A percentile compares a stretch with the other conserved stretches of the same genome.
These are phyloP conservation scores for Liriodendron chinense DNA, from an alignment of 164 flowering plant genomes.

Conservation along the genomic window DNA sequence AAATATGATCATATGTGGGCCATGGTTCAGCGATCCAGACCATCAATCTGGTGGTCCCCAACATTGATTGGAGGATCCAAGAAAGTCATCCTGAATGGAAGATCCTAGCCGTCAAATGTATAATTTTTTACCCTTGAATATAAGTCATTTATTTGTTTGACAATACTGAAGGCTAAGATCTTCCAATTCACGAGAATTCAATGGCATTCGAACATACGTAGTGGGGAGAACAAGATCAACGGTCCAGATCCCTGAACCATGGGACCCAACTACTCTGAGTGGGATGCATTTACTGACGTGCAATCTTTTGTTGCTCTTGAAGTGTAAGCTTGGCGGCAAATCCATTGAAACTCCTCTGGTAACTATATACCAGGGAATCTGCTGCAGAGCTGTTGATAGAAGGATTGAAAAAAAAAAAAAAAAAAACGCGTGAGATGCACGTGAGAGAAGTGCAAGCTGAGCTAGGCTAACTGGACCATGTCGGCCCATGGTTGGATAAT, in stretches of 20 bases:
- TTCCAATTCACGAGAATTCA: too few relatives aligned
- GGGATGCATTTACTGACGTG: neutral
- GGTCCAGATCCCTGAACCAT: neutral
- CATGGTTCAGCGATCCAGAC: too few relatives aligned
- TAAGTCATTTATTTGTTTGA: too few relatives aligned
- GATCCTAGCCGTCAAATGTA: too few relatives aligned
- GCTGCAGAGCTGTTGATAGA: constrained; percentile 16
- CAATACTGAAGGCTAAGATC: too few relatives aligned
- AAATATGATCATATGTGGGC: too few relatives aligned
- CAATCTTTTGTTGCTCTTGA: constrained; percentile 20
- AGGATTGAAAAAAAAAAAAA: neutral
- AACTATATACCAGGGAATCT: constrained; percentile 31
- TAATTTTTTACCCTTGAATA: too few relatives aligned
- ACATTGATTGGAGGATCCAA: neutral
- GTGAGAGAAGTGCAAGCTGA: neutral
- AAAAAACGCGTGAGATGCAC: neutral
- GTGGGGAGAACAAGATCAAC: too few relatives aligned
- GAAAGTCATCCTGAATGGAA: neutral
- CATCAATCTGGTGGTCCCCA: neutral
- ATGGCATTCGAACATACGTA: too few relatives aligned
- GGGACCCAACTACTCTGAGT: too few relatives aligned
- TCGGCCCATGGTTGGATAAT: too few relatives aligned
- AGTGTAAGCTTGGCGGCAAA: constrained; percentile 41
- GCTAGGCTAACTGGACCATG: too few relatives aligned
- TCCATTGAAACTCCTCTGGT: constrained; percentile 54